These are phyloP conservation scores for Fraxinus paxiana DNA, from an alignment of 305 asterid genomes.

Conservation along the genomic window DNA sequence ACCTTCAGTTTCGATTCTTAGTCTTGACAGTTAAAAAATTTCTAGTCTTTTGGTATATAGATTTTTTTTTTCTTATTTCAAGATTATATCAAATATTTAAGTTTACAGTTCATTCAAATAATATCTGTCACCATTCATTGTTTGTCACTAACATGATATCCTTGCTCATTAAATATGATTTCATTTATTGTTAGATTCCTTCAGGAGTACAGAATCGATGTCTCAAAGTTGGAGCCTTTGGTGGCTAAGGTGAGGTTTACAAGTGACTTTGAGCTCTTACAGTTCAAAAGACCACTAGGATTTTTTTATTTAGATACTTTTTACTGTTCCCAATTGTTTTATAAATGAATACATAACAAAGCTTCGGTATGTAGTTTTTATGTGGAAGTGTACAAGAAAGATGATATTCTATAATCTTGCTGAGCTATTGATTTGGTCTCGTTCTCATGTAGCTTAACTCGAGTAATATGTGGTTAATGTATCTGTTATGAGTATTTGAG, in stretches of 20 bases:
- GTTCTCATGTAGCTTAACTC: background rate
- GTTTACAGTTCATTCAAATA: background rate
- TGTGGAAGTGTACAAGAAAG: background rate
- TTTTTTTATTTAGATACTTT: background rate
- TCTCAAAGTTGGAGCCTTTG: constrained; percentile 86
- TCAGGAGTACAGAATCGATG: constrained; percentile 67
- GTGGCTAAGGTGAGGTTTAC: constrained; percentile 73
- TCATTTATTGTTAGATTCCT: constrained; percentile 50
- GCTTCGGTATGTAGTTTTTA: background rate
- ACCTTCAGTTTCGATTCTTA: background rate
- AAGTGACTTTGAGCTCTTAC: constrained; percentile 13
- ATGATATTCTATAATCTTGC: background rate
- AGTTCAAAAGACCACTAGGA: background rate
- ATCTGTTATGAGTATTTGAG: background rate
- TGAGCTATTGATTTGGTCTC: background rate
- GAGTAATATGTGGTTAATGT: background rate
- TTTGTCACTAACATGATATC: background rate
- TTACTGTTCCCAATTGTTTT: background rate
- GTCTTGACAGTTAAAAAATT: background rate
- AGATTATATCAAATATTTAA: background rate
- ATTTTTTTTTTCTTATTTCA: background rate
- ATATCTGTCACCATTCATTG: background rate
- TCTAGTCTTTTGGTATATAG: background rate
- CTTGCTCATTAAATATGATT: background rate
- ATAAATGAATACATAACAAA: background rate